Conservation (phyloP, 1,139 yeast genomes). For the Candida dubliniensis region DNA sequence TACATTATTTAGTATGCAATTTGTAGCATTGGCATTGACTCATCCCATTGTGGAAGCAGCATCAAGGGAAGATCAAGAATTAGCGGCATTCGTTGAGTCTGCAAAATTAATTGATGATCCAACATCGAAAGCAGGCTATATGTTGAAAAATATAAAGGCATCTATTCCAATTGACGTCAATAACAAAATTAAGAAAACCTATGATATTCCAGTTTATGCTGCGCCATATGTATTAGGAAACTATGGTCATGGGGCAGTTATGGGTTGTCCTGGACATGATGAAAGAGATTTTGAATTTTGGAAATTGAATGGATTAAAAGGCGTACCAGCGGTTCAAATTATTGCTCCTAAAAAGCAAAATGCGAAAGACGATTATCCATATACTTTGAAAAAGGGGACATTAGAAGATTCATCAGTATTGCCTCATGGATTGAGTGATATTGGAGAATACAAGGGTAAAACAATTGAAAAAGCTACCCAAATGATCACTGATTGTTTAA, state of each 20-base stretch:
- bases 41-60: conserved; percentile 58
- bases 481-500: conserved; percentile 46
- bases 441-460: conserved; percentile 56
- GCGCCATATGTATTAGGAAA: conserved; percentile 87
- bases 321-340: conserved; percentile 36
- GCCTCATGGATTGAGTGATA: conserved; percentile 27
- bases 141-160: conserved; percentile 46
- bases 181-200: conserved; percentile 18
- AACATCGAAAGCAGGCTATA: conserved; percentile 66
- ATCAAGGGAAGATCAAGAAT: conserved; percentile 34
- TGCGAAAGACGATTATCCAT: conserved; percentile 34
- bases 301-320: conserved; percentile 55
- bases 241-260: conserved; percentile 91
- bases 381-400: conserved; percentile 50
- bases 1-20: conserved; percentile 80
- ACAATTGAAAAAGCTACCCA: conserved; percentile 51
- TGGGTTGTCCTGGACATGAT: conserved; percentile 98
- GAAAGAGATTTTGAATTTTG: conserved; percentile 80
- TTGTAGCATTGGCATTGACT: conserved; percentile 69
- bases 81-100: conserved; percentile 46
- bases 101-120: conserved; percentile 40
- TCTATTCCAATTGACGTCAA: conserved; percentile 58
- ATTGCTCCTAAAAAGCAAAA: conserved; percentile 44
- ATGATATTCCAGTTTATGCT: conserved; percentile 68
- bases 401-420: conserved; percentile 40